Evolutionary conservation across 2,329 filamentous ascomycete species (phyloP), one percentile per base, ranked within the genome.

Genomic region (Fusarium falciforme): DNA sequence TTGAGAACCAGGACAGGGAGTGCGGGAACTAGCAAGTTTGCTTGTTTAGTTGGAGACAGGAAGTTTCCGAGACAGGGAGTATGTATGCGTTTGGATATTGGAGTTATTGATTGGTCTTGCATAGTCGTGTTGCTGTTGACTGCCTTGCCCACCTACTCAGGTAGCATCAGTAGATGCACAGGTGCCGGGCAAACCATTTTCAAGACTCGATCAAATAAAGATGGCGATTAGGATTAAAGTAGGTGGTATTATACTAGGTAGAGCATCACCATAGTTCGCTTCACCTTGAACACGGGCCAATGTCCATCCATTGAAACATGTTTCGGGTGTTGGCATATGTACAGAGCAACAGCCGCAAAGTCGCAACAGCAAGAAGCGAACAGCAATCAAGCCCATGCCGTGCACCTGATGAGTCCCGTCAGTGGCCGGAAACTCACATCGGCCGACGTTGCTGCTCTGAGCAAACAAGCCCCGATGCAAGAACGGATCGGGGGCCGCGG

Each of bases 401-500:
- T 38, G 57, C 36, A 42, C 9, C 36, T 29, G 22, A 59, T 29
- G 22, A 59, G 22, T 38, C 20, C 33, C 25, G 54, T 38, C 35
- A 16, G 36, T 29, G 33, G 31, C 60, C 68, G 67, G 60, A 54
- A 33, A 31, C 47, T 59, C 31, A 52, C 35, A 63, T 74, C 68
- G 71, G 61, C 52, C 71, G 71, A 54, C 35, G 61, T 33, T 60
- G 52, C 22, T 63, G 31, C 49, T 67, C 27, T 40, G 31, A 27
- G 38, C 55, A 40, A 71, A 64, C 42, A 60, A 31, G 47, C 17
- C 60, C 35, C 67, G 71, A 68, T 49, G 47, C 47, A 73, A 68
- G 67, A 44, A 71, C 71, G 67, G 62, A 73, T 73, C 71, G 67
- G 71, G 42, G 42, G 42, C 55, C 33, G 65, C 65, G 73, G 63